A percentile compares a stretch with the other conserved stretches of the same genome.
These are phyloP conservation scores for Ophiostoma novo-ulmi DNA, from an alignment of 2,329 filamentous ascomycete species.

Conservation along the genomic window DNA sequence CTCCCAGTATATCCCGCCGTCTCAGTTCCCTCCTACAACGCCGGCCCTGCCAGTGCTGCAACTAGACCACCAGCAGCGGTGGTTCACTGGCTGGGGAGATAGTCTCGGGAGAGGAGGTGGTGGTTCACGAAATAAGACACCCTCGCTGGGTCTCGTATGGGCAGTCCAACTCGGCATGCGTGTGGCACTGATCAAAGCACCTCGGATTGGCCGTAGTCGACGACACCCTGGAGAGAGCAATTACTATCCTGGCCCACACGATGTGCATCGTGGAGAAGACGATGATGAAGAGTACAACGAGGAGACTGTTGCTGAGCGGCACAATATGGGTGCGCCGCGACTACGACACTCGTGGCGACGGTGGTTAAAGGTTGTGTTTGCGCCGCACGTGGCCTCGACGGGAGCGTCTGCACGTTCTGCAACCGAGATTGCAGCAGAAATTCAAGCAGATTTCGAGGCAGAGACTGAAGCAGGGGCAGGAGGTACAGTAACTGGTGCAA, in stretches of 20 bases:
- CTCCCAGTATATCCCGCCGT: conserved; percentile 28
- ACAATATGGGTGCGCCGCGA: conserved; percentile 33
- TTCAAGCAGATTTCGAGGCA: background rate
- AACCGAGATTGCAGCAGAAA: background rate
- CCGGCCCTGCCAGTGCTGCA: conserved; percentile 51
- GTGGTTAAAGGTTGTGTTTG: conserved; percentile 86
- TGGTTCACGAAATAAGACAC: conserved; percentile 62
- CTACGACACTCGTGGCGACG: conserved; percentile 52
- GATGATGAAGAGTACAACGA: conserved; percentile 25
- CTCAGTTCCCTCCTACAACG: conserved; percentile 28
- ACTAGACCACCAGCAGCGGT: conserved; percentile 85
- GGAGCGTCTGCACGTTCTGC: conserved; percentile 31
- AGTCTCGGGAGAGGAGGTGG: conserved; percentile 38
- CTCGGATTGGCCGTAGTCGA: conserved; percentile 38
- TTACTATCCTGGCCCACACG: conserved; percentile 35
- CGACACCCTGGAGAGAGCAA: conserved; percentile 32
- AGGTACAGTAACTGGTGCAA: background rate
- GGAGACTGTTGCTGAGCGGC: conserved; percentile 37
- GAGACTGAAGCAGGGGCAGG: background rate
- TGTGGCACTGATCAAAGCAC: conserved; percentile 71
- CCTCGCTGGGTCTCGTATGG: conserved; percentile 84
- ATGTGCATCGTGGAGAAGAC: conserved; percentile 22
- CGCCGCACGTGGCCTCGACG: conserved; percentile 61
- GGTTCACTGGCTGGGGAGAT: conserved; percentile 95
- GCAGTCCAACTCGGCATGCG: conserved; percentile 80